phyloP scores from a whole-genome alignment of 495 filamentous ascomycete genomes.

The Hypoxylon crocopeplum region DNA sequence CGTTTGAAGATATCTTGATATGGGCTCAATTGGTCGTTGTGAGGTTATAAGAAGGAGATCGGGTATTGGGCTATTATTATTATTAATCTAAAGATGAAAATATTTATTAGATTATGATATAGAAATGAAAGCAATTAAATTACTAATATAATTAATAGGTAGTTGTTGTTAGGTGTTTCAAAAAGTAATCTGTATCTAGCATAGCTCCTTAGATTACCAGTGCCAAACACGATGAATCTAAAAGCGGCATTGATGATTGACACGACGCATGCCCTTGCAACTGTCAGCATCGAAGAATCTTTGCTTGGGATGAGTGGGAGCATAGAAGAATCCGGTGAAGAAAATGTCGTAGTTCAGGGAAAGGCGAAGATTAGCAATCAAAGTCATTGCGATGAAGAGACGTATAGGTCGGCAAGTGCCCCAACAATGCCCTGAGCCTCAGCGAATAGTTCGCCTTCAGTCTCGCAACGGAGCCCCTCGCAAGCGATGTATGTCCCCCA shows the following conservation, averaged over 20 bases:
- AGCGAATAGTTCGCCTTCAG: neutral
- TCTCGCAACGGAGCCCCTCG: neutral
- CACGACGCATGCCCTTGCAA: neutral
- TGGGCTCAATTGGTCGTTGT: too few relatives aligned
- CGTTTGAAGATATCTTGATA: too few relatives aligned
- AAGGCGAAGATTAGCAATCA: neutral
- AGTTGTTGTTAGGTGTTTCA: too few relatives aligned
- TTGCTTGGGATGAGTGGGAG: neutral
- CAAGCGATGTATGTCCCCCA: neutral
- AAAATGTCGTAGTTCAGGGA: neutral
- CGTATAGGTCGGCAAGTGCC: neutral
- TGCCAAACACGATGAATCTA: neutral
- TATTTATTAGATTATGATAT: too few relatives aligned
- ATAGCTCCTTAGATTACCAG: too few relatives aligned
- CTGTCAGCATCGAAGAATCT: neutral
- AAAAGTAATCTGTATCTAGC: too few relatives aligned
- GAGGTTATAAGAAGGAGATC: too few relatives aligned
- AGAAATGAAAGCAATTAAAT: too few relatives aligned
- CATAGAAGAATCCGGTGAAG: neutral
- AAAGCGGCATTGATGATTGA: neutral
- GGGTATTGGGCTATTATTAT: too few relatives aligned
- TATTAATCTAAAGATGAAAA: too few relatives aligned
- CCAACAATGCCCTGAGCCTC: neutral
- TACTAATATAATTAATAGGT: too few relatives aligned
- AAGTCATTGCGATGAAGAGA: neutral